Conservation (phyloP, 2,329 filamentous ascomycete genomes). For the Penicillium sp. region DNA sequence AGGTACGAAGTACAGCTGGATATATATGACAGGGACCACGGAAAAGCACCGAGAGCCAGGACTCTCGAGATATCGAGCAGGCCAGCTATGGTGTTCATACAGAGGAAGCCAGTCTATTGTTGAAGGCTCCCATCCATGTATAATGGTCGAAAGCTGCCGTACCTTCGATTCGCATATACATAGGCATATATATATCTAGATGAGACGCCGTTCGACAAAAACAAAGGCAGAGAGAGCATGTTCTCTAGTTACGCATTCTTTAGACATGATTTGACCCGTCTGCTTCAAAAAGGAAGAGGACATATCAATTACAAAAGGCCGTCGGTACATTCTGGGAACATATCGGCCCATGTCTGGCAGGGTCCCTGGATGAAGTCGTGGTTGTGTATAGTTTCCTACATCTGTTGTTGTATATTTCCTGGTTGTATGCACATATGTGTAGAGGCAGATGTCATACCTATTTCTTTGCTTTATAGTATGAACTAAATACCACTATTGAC, state of each 20-base stretch:
- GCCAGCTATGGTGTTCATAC: not conserved
- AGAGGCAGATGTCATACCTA: no score
- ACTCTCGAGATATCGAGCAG: not conserved
- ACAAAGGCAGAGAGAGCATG: no score
- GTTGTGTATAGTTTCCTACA: no score
- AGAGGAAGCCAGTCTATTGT: not conserved
- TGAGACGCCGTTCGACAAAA: no score
- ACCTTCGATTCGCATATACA: not conserved
- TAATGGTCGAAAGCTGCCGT: not conserved
- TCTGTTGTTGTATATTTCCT: no score
- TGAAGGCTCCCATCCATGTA: fast-evolving
- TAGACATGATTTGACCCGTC: no score
- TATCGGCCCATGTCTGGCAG: not conserved
- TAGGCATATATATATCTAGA: not conserved
- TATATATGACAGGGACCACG: not conserved
- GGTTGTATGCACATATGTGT: no score
- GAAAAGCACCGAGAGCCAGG: no score
- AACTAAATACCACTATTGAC: not conserved
- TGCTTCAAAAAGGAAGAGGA: no score
- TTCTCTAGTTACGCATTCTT: no score
- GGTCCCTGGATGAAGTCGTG: not conserved
- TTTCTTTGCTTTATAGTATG: no score
- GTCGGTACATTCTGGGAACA: not conserved
- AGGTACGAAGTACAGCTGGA: no score
- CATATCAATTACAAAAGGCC: not conserved